These are phyloP conservation scores for Fusarium acutatum DNA, from an alignment of 2,329 filamentous ascomycete species.

Conservation along the genomic window DNA sequence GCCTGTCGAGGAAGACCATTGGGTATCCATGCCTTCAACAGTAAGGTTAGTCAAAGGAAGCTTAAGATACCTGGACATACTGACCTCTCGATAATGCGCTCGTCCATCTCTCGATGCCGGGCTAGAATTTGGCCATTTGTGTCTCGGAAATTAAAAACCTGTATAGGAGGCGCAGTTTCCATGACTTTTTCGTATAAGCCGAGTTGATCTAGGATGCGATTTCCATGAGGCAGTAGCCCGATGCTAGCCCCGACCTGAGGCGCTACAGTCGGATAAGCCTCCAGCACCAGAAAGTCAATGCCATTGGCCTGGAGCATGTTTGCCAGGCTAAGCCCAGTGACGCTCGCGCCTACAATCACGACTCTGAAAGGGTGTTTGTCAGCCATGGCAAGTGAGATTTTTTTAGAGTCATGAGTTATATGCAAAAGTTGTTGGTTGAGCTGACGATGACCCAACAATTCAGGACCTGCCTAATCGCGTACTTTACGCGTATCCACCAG, in stretches of 20 bases:
- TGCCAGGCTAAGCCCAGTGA: neutral
- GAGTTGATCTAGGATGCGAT: neutral
- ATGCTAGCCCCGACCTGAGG: slow-evolving; percentile 1
- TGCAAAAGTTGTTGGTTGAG: neutral
- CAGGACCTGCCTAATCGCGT: neutral
- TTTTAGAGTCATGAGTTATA: no score
- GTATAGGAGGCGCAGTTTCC: neutral
- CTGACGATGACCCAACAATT: neutral
- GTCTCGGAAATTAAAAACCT: neutral
- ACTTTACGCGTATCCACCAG: neutral
- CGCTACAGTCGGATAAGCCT: neutral
- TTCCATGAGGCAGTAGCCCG: neutral
- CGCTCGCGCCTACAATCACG: neutral
- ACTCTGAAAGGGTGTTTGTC: neutral
- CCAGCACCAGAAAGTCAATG: neutral
- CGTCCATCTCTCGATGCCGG: neutral
- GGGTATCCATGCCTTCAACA: neutral
- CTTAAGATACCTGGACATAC: accelerated
- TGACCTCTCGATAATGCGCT: neutral
- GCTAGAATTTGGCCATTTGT: neutral
- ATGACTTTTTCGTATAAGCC: neutral
- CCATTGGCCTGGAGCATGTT: neutral
- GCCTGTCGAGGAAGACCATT: neutral
- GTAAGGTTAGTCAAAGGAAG: neutral
- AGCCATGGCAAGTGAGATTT: neutral